phyloP scores from a whole-genome alignment of 2,329 filamentous ascomycete species.

The Chrysoporthe cubensis region DNA sequence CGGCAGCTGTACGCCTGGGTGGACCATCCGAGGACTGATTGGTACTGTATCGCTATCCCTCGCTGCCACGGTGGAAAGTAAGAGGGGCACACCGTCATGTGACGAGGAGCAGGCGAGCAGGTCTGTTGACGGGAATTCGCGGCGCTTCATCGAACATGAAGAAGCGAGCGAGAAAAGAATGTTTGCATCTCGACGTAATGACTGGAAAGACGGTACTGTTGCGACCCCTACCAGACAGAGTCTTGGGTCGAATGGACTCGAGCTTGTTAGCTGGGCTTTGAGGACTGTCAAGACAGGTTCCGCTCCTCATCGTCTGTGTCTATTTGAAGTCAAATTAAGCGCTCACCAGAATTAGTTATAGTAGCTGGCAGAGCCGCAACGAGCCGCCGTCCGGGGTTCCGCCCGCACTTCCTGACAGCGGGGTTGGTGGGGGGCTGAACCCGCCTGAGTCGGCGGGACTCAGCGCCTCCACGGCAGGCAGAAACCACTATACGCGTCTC shows the following conservation, averaged over 20 bases:
- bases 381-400: background rate
- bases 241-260: background rate
- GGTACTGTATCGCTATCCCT: background rate
- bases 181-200: background rate
- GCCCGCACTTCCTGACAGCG: background rate
- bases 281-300: background rate
- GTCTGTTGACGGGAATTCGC: background rate
- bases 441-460: background rate
- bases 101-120: background rate
- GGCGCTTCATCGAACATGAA: background rate
- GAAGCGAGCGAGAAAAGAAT: background rate
- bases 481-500: constrained; percentile 28
- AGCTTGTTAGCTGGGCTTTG: background rate
- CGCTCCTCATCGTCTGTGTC: background rate
- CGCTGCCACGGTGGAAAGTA: background rate
- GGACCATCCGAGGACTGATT: background rate
- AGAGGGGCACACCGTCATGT: background rate
- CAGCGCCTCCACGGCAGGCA: constrained; percentile 10
- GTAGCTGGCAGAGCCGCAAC: background rate
- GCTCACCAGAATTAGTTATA: background rate
- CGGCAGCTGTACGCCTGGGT: background rate
- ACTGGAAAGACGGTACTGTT: background rate
- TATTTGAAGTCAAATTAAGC: background rate
- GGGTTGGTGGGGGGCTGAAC: background rate
- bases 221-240: background rate